phyloP scores from a whole-genome alignment of 805 yeast species.

The Hyphopichia homilentoma region DNA sequence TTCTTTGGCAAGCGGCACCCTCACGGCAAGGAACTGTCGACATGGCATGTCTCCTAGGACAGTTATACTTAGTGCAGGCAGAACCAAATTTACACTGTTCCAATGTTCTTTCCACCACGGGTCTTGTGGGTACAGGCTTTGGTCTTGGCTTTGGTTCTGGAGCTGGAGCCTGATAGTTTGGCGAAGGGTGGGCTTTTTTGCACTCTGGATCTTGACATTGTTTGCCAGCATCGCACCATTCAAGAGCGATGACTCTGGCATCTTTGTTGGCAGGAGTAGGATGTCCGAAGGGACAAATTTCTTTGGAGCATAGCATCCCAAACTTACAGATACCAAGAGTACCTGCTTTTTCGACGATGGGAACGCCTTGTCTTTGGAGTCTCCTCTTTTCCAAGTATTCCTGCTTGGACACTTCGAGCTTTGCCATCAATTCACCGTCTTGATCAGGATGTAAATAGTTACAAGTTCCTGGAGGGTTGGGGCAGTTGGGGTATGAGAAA shows the following conservation, averaged over 20 bases:
- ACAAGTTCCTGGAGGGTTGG: slow-evolving; percentile 79
- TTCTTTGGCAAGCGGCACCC: slow-evolving; percentile 72
- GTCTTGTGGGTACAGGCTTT: slow-evolving; percentile 7
- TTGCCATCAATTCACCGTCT: slow-evolving; percentile 69
- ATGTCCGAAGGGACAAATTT: slow-evolving; percentile 83
- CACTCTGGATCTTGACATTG: slow-evolving; percentile 61
- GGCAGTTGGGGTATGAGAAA: slow-evolving; percentile 71
- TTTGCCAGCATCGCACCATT: slow-evolving; percentile 76
- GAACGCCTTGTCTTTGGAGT: slow-evolving; percentile 25
- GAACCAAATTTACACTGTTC: slow-evolving; percentile 82
- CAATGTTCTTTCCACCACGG: slow-evolving; percentile 47
- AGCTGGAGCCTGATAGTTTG: slow-evolving; percentile 21
- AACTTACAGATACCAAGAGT: slow-evolving; percentile 70
- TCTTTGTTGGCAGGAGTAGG: slow-evolving; percentile 83
- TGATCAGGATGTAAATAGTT: slow-evolving; percentile 80
- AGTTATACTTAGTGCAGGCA: slow-evolving; percentile 70
- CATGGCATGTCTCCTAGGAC: slow-evolving; percentile 84
- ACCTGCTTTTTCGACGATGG: slow-evolving; percentile 29
- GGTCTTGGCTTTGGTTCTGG: slow-evolving; percentile 9
- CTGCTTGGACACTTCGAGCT: slow-evolving; percentile 58
- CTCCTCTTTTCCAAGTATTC: slow-evolving; percentile 44
- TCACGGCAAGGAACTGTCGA: slow-evolving; percentile 74
- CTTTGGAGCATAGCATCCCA: slow-evolving; percentile 72
- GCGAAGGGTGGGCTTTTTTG: slow-evolving; percentile 77
- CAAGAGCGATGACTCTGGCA: slow-evolving; percentile 62